Evolutionary conservation across 2,329 filamentous ascomycete species (phyloP).

Genomic region (Rhynchosporium secalis): DNA sequence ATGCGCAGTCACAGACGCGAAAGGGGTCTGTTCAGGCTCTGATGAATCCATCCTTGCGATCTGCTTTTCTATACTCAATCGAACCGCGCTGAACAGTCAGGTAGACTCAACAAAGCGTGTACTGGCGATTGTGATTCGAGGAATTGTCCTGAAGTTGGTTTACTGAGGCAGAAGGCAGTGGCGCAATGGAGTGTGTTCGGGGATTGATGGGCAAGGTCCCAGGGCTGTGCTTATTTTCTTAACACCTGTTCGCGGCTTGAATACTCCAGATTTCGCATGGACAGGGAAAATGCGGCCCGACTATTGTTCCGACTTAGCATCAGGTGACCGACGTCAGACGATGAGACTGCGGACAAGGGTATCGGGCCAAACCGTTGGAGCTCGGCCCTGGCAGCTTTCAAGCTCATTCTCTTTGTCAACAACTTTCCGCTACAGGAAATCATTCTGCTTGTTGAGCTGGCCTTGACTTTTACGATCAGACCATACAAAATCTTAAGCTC

Average conservation of each 20-base stretch:
- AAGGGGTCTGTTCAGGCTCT: conserved; percentile 88
- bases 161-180: conserved; percentile 13
- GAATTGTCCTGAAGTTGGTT: conserved; percentile 4
- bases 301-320: not conserved
- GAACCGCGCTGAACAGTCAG: not conserved
- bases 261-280: conserved; percentile 10
- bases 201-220: no score
- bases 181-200: conserved; percentile 18
- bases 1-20: conserved; percentile 84
- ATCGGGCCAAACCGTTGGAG: conserved; percentile 16
- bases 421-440: not conserved
- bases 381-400: conserved; percentile 12
- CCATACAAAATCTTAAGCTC: not conserved
- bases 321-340: conserved; percentile 10
- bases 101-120: not conserved
- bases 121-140: conserved; percentile 5
- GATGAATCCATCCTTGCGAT: conserved; percentile 70
- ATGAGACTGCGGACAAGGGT: conserved; percentile 21
- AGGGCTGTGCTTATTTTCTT: conserved; percentile 18
- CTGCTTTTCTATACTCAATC: conserved; percentile 1
- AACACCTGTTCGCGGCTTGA: conserved; percentile 27
- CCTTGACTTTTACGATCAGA: conserved; percentile 11
- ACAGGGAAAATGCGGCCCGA: not conserved
- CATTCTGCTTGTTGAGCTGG: conserved; percentile 18
- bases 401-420: not conserved